Base-by-base conservation (phyloP, 148 eudicot genomes). In the Heliosperma pusillum region DNA sequence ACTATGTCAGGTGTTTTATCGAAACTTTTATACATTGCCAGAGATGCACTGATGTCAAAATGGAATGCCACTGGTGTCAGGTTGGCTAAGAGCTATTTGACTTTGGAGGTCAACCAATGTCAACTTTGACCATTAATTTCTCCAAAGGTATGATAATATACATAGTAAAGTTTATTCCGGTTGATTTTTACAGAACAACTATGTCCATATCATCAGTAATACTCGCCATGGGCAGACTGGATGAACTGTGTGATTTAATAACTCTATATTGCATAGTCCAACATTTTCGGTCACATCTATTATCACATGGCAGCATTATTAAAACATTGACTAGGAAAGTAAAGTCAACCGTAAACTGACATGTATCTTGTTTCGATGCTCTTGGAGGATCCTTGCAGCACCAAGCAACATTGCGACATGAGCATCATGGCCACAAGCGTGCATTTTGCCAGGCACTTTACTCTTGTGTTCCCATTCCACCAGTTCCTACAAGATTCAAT, bases 401-500 rank as follows among this genome's bases (percentile, higher is more conserved):
- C 98, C 97, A 72, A 93, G 95, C 79, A 91, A 87, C 97, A 93
- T 93, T 22, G 98, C 86, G 76, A 91, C 89, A 84, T 93, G 98
- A 66, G 90, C 91, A 80, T 93, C 98, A 77, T 93, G 97, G 67
- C 98, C 97, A 76, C 97, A 93, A 70, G 97, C 97, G 55, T 92
- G 97, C 95, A 92, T 92, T 80, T 92, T 93, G 45, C 97, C 98
- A 16, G 89, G 87, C 45, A 82, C 82, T 78, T 86, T 88, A 81
- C 98, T 91, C 83, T 91, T 91, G 87, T 93, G 93, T 71, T 93
- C 90, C 96, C 96, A 93, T 70, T 93, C 93, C 82, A 93, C 94
- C 87, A 87, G 60, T 88, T 91, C 98, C 98, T 93, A 73, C 30
- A 65, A 81, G 45, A 78, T 56, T 2, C 9, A 58, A 61, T 26